phyloP scores from a whole-genome alignment of 352 stramenopile species.

The Pythium guiyangense region DNA sequence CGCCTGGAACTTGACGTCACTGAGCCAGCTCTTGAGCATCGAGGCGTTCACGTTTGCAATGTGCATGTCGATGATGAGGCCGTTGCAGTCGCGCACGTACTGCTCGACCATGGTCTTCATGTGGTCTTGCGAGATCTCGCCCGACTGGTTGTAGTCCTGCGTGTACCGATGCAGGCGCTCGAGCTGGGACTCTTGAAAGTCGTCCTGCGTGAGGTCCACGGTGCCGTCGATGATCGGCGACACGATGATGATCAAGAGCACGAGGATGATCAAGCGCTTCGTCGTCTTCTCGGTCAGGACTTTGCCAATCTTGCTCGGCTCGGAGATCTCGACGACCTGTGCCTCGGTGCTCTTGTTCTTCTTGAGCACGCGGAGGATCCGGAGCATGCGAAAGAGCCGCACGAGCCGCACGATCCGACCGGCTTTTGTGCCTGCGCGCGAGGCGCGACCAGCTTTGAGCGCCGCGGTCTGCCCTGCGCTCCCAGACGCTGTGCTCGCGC shows the following conservation, averaged over 20 bases:
- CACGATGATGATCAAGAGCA: slow-evolving; percentile 85
- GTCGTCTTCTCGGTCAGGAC: slow-evolving; percentile 95
- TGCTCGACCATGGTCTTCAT: slow-evolving; percentile 58
- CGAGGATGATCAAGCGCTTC: slow-evolving; percentile 87
- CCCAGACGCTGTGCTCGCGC: slow-evolving; percentile 15
- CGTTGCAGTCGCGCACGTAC: slow-evolving; percentile 72
- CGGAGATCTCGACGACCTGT: slow-evolving; percentile 69
- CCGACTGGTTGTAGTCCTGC: slow-evolving; percentile 76
- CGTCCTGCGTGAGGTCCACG: slow-evolving; percentile 62
- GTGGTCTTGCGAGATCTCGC: slow-evolving; percentile 36
- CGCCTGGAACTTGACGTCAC: slow-evolving; percentile 46
- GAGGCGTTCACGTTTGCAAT: slow-evolving; percentile 45
- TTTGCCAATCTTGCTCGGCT: slow-evolving; percentile 92
- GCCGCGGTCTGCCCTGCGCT: slow-evolving; percentile 50
- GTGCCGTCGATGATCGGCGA: slow-evolving; percentile 78
- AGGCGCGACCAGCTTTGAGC: slow-evolving; percentile 81
- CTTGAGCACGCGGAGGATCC: slow-evolving; percentile 81
- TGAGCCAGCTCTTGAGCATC: slow-evolving; percentile 48
- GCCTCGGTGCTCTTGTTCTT: slow-evolving; percentile 62
- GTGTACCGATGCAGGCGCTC: slow-evolving; percentile 81
- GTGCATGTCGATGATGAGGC: slow-evolving; percentile 59
- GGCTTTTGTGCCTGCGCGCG: slow-evolving; percentile 82
- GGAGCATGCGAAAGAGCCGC: slow-evolving; percentile 88
- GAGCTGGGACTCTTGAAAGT: slow-evolving; percentile 74
- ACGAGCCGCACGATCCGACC: slow-evolving; percentile 90